Base-by-base conservation (phyloP, 805 yeast genomes). In the Suhomyces prunicola region DNA sequence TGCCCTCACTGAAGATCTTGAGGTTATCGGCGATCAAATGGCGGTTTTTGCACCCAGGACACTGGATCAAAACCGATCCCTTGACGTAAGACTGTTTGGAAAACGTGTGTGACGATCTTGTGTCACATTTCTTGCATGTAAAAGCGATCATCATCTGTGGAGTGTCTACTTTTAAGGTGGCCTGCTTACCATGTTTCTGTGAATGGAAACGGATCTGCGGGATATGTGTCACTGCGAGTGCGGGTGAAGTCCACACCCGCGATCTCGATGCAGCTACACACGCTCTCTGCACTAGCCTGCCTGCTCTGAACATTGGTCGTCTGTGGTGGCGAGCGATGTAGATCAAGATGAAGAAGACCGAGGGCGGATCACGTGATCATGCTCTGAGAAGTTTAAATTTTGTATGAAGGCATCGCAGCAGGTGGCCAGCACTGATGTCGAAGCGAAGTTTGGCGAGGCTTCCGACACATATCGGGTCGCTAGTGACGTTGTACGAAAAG, bases 41-140 rank as follows among this genome's bases (percentile, higher is more conserved):
- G 58, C 97, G 82, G 63, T 82, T 86, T 58, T 86, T 79, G 68
- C 98, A 93, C 13, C 91, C 88, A 0, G 98, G 98, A 66, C 98
- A 93, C 63, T 90, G 90, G 23, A 93, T 87, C 48, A 90, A 72
- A 3, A 93, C 96, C 0, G 97, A 86, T 1, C 98, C 98, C 8
- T 77, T 73, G 12, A 86, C 82, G 66, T 93, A 93, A 0, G 97
- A 92, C 70, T 93, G 98, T 60, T 92, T 92, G 5, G 97, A 87
- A 64, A 93, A 87, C n/a, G 86, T 80, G 64, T 93, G 98, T 4
- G 91, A 84, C 0, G 97, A 90, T 52, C 97, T 75, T 2, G 87
- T 82, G 46, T 83, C 79, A 70, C 98, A 93, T 58, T 84, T 83
- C 66, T 91, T 93, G 71, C 98, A 93, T 0, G 97, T 93, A 72